Percentiles rank a stretch among this genome's conserved stretches.
Conservation (phyloP, 345 rosid genomes). For the Clausena lansium region DNA sequence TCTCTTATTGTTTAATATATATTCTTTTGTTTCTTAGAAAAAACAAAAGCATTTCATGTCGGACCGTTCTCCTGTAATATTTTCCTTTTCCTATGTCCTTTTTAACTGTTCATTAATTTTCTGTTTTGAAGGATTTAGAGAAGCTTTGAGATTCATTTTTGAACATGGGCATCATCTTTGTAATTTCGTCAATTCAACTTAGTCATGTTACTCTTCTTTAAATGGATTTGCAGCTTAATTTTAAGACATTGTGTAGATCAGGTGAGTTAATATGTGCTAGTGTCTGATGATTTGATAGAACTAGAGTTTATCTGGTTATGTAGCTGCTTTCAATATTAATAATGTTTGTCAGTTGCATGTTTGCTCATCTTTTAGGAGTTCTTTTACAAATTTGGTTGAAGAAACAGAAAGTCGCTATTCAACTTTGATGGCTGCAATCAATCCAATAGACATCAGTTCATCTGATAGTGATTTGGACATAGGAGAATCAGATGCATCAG, state of each 20-base stretch:
- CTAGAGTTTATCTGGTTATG: not conserved
- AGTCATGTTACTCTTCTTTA: conserved; percentile 23
- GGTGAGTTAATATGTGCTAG: conserved; percentile 20
- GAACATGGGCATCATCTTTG: conserved; percentile 17
- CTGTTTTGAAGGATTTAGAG: conserved; percentile 11
- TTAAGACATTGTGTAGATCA: conserved; percentile 16
- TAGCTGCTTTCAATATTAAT: conserved; percentile 7
- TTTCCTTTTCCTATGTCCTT: not conserved
- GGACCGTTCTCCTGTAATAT: not conserved
- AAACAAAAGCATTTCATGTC: not conserved
- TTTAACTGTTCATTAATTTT: not conserved
- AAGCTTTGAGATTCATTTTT: conserved; percentile 12
- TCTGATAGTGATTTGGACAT: conserved; percentile 72
- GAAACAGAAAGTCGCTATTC: conserved; percentile 11
- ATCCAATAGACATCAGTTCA: conserved; percentile 76
- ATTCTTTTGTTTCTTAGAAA: too few species aligned
- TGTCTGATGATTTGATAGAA: conserved; percentile 2
- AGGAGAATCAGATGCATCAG: conserved; percentile 29
- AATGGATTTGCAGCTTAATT: conserved; percentile 24
- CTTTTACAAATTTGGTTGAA: conserved; percentile 16
- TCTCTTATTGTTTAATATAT: too few species aligned
- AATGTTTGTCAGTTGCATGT: conserved; percentile 27
- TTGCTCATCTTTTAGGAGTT: conserved; percentile 22
- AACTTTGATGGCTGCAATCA: conserved; percentile 32
- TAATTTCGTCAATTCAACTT: conserved; percentile 21